Evolutionary conservation across 2,329 filamentous ascomycete species (phyloP).

Genomic region (Clarireedia sp.): DNA sequence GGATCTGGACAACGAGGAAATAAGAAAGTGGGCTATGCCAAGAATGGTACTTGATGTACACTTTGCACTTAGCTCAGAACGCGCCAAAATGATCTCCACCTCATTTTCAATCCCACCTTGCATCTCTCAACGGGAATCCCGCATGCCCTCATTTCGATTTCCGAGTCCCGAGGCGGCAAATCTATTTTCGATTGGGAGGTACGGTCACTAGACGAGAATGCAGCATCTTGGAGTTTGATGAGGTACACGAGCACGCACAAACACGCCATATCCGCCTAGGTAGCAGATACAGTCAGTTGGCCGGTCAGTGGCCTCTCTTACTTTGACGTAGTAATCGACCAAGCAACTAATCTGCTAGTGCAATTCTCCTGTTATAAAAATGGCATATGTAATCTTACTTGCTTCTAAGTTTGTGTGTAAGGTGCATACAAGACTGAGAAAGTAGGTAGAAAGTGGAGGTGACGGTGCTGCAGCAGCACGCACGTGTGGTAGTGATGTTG

Average conservation of each 20-base stretch:
- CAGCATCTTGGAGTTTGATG: neutral
- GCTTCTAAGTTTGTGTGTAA: neutral
- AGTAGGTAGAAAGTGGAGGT: too few species aligned
- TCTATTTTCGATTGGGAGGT: neutral
- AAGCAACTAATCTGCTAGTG: neutral
- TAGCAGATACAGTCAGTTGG: conserved; percentile 1
- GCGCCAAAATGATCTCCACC: neutral
- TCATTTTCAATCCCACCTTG: neutral
- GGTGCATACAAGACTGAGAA: too few species aligned
- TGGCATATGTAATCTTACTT: conserved; percentile 8
- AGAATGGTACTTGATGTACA: too few species aligned
- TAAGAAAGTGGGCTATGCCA: too few species aligned
- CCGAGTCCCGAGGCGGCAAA: conserved; percentile 2
- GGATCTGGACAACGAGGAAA: too few species aligned
- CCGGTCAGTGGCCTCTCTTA: neutral
- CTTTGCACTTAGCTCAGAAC: too few species aligned
- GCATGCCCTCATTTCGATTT: neutral
- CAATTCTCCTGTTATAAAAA: neutral
- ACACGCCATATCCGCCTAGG: too few species aligned
- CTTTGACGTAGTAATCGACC: neutral
- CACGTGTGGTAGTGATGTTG: too few species aligned
- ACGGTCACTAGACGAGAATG: neutral
- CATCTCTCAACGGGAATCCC: neutral
- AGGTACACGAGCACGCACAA: conserved; percentile 1
- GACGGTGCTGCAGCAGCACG: too few species aligned